These are phyloP conservation scores for Globisporangium barbulae DNA, from an alignment of 352 stramenopile species.

Conservation along the genomic window DNA sequence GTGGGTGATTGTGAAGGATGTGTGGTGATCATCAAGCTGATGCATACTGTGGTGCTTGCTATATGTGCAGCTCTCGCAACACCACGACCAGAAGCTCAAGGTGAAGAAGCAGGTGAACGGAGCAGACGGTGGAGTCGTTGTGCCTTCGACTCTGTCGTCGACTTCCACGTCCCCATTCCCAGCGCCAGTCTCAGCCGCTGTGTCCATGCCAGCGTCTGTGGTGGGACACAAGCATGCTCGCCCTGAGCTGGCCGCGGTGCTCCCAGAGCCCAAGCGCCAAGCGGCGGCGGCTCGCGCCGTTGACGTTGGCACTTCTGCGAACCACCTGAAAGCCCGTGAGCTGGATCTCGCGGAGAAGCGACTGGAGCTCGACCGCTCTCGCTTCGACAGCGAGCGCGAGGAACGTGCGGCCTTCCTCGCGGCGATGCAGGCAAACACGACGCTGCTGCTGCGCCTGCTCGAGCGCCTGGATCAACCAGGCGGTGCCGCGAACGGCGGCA, in stretches of 20 bases:
- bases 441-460: conserved; percentile 14
- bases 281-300: not conserved
- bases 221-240: not conserved
- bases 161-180: not conserved
- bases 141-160: not conserved
- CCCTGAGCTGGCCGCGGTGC: not conserved
- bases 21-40: not conserved
- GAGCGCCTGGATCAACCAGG: conserved; percentile 11
- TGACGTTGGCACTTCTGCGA: not conserved
- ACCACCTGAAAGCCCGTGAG: conserved; percentile 8
- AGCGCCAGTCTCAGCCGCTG: not conserved
- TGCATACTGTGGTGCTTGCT: not conserved
- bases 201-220: not conserved
- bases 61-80: conserved; percentile 11
- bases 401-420: conserved; percentile 9
- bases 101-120: conserved; percentile 9
- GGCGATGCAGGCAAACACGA: conserved; percentile 15
- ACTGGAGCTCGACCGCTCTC: conserved; percentile 14
- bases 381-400: conserved; percentile 15
- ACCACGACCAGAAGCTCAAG: conserved; percentile 16
- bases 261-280: conserved; percentile 8
- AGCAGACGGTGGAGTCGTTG: not conserved
- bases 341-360: conserved; percentile 11
- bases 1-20: not conserved
- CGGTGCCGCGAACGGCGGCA: not conserved